Base-by-base conservation (phyloP, 2,329 filamentous ascomycete species). In the Sporothrix luriei region DNA sequence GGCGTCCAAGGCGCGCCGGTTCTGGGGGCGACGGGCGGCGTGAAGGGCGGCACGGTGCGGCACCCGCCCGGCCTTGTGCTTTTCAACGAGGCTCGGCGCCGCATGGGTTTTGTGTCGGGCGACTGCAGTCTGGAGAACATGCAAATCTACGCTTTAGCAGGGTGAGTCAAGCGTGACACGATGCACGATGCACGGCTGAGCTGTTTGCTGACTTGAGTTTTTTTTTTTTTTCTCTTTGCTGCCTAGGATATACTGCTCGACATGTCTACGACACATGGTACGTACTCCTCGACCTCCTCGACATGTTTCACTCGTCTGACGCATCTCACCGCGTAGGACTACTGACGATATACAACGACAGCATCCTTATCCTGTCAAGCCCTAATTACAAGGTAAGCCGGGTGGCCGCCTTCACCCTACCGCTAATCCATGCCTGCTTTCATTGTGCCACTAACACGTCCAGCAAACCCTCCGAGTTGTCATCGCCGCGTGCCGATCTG, bases 61-160 rank as follows among this genome's bases (percentile, higher is more conserved):
- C 79, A 78, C 21, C 87, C 87, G 2, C 87, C 87, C 0, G 87
- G 87, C 0, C 75, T 89, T 2, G 80, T 81, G 0, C 81, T 88
- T 48, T 89, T 89, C 77, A 89, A 89, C 72, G 87, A 89, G 76
- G 87, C 86, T 19, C 81, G 87, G 66, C 83, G 82, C 70, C 80
- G 85, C n/a, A 81, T 88, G 75, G 87, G 87, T 0, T 88, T 88
- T 74, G 80, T 84, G 11, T 74, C 84, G 68, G 84, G 83, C 1
- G 82, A 86, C 29, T 85, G 82, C 74, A 85, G 82, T 65, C 76
- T 89, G 33, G 86, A 88, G 73, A 87, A 85, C 71, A 81, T 88
- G 9, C 87, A 89, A 74, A 83, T 87, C 59, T 83, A 84, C 73
- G 80, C 86, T 7, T 78, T 90, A 38, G 81, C 85, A 70, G 85